A percentile compares a stretch with the other conserved stretches of the same genome.
Conservation (phyloP, 495 filamentous ascomycete species). For the Cryomyces minteri region DNA sequence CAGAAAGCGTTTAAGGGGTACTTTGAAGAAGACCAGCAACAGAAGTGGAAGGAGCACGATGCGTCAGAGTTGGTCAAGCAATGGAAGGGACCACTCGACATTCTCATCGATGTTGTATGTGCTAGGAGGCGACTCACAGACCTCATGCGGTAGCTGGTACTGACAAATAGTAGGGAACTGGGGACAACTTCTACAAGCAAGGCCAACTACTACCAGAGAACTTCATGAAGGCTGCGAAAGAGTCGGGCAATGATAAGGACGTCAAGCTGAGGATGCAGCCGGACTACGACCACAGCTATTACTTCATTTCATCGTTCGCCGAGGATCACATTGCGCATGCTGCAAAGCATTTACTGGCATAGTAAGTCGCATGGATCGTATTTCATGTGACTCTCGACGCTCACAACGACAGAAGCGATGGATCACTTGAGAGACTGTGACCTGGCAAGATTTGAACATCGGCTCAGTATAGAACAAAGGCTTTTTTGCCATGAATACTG, state of each 20-base stretch:
- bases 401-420: too few species aligned
- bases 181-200: slow-evolving; percentile 90
- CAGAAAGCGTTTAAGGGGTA: slow-evolving; percentile 90
- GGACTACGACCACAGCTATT: slow-evolving; percentile 95
- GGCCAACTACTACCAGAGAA: slow-evolving; percentile 88
- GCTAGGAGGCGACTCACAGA: neutral
- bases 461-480: too few species aligned
- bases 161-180: slow-evolving; percentile 42
- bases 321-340: slow-evolving; percentile 83
- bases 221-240: slow-evolving; percentile 59
- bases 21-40: slow-evolving; percentile 50
- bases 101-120: slow-evolving; percentile 65
- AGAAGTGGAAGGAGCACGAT: slow-evolving; percentile 74
- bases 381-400: too few species aligned
- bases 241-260: slow-evolving; percentile 44
- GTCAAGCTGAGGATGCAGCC: slow-evolving; percentile 65
- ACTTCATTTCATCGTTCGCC: slow-evolving; percentile 74
- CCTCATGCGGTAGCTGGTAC: neutral
- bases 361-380: slow-evolving; percentile 15
- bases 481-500: too few species aligned
- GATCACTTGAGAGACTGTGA: too few species aligned
- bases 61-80: slow-evolving; percentile 75
- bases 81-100: slow-evolving; percentile 51
- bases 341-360: slow-evolving; percentile 57
- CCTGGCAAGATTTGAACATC: too few species aligned